Evolutionary conservation across 805 yeast genomes (phyloP).

Genomic region (Yarrowia deformans): DNA sequence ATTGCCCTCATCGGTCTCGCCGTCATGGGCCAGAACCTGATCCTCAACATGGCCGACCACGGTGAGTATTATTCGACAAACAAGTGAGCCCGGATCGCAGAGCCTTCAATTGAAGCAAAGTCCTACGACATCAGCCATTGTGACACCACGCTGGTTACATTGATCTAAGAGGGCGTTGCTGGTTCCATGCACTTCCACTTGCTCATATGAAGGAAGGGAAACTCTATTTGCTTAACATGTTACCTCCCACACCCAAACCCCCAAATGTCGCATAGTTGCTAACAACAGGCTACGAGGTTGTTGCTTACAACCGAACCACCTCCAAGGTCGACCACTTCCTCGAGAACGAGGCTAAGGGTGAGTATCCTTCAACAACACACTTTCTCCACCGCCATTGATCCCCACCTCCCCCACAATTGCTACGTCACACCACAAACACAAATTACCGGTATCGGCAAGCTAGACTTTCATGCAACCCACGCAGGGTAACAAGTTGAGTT

Average conservation of each 20-base stretch:
- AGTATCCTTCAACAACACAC: background rate
- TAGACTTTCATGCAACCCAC: slow-evolving; percentile 37
- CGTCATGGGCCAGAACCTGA: slow-evolving; percentile 98
- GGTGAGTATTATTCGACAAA: slow-evolving; percentile 54
- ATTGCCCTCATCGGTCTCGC: slow-evolving; percentile 99
- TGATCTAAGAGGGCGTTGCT: slow-evolving; percentile 7
- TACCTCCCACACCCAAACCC: slow-evolving; percentile 6
- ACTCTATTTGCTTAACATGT: background rate
- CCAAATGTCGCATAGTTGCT: slow-evolving; percentile 37
- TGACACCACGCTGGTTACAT: slow-evolving; percentile 16
- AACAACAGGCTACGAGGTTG: slow-evolving; percentile 72
- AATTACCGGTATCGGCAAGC: slow-evolving; percentile 28
- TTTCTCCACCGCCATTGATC: background rate
- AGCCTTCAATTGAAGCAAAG: background rate
- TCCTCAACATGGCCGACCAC: slow-evolving; percentile 97
- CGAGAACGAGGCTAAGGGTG: slow-evolving; percentile 90
- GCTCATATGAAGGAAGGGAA: slow-evolving; percentile 29
- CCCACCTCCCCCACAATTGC: slow-evolving; percentile 12
- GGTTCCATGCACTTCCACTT: slow-evolving; percentile 38
- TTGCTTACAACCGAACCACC: slow-evolving; percentile 97
- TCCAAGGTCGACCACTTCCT: slow-evolving; percentile 94
- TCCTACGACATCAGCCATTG: slow-evolving; percentile 1
- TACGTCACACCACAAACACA: slow-evolving; percentile 8
- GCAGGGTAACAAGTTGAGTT: slow-evolving; percentile 38
- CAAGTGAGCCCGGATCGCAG: too few species aligned